Evolutionary conservation across 352 stramenopile species (phyloP), one percentile per base, ranked within the genome.

Genomic region (Phytophthora nicotianae): DNA sequence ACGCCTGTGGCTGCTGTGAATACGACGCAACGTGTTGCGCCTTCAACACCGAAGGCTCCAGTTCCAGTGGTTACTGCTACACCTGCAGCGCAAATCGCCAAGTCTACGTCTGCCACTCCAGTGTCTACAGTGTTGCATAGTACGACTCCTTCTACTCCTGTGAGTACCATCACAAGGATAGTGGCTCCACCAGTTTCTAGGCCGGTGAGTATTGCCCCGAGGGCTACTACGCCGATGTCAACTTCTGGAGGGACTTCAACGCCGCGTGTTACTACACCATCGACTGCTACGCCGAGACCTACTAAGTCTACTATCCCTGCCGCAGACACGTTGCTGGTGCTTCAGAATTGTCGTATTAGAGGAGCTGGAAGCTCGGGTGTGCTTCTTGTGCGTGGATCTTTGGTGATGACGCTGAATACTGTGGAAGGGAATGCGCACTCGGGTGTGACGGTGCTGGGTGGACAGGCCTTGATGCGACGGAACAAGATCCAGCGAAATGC

Each of bases 401-500:
- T 91, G 29, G 72, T 91, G 0, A 79, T 94, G 70, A 69, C 66
- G 4, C 59, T 73, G 17, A 91, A 89, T 58, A 83, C 68, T 3
- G 61, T 94, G 0, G 71, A 76, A 32, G 50, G 65, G 2, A 91
- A 92, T 41, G 67, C 52, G 0, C 81, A 87, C 58, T 83, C 81
- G 4, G 85, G 85, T 14, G 56, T 92, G 16, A 89, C 69, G 3
- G 61, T 94, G 3, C 52, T 84, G 9, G 68, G 66, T 35, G 86
- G 86, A 9, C 74, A 88, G 21, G 86, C 79, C 5, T 56, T 94
- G 23, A 41, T 92, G 6, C 74, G 82, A 0, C 72, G 74, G 4
- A 94, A 91, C 58, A 79, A 81, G 41, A 80, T 94, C 45, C 62
- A 86, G 21, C 59, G 52, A 9, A 94, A 94, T 62, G 68, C 58